Percentiles rank a stretch among this genome's conserved stretches.
Evolutionary conservation across 164 flowering plant species (phyloP).

Genomic region (Tetrastigma voinierianum): DNA sequence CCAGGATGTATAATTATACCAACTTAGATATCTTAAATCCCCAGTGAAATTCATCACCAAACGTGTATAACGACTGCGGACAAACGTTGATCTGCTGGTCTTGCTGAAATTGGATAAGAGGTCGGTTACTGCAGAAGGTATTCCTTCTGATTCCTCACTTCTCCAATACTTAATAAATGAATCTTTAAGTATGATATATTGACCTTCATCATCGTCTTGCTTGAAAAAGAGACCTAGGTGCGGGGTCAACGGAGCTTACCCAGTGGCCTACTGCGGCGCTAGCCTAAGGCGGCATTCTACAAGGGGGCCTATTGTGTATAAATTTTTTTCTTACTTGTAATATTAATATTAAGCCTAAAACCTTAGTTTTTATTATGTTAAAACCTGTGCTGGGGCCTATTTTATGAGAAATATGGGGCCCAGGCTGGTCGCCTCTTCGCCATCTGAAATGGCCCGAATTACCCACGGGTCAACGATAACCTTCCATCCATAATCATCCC

Average conservation of each 20-base stretch:
- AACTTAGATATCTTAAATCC: constrained; percentile 11
- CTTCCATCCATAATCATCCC: constrained; percentile 28
- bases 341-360: no score
- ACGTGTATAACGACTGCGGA: neutral
- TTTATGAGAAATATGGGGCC: no score
- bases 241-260: constrained; percentile 21
- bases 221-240: constrained; percentile 22
- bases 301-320: no score
- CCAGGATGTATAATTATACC: constrained; percentile 17
- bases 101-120: constrained; percentile 22
- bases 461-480: constrained; percentile 13
- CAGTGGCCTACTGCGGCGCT: no score
- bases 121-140: constrained; percentile 18
- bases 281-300: no score
- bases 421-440: no score
- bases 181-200: constrained; percentile 20
- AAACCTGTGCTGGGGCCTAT: no score
- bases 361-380: no score
- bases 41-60: constrained; percentile 22
- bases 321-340: no score
- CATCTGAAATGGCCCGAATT: no score
- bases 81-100: no score
- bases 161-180: constrained; percentile 20
- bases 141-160: constrained; percentile 23
- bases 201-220: constrained; percentile 18